Evolutionary conservation across 139 green algal genomes (phyloP), one percentile per base, ranked within the genome.

Genomic region (Axilococcus clingmanii): DNA sequence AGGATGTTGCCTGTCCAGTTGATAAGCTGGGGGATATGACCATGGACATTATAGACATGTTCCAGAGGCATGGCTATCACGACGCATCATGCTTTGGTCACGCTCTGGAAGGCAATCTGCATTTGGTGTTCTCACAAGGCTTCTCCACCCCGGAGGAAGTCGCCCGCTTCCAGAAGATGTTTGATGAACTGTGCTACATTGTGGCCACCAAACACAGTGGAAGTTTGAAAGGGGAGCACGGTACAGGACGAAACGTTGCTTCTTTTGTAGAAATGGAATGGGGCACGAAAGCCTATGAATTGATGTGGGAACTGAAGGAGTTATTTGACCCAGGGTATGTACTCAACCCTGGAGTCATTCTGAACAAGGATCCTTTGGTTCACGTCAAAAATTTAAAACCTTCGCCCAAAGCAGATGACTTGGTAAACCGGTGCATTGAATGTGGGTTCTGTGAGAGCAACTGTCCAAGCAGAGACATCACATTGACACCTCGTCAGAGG

Each of bases 221-320:
- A 56, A 82, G 57, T 24, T 79, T 97, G 35, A 97, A 97, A 77
- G 83, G 80, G 32, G 87, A 95, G 76, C 87, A 95, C 63, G 84
- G 85, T 52, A 95, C 87, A 2, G 89, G 89, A 4, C 73, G 90
- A 49, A 97, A 97, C 74, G 72, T 96, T 35, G 90, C 90, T 16
- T 84, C 90, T 3, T 97, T 86, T 68, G 88, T 97, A 23, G 90
- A 96, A 77, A 95, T 96, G 90, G 90, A 97, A 77, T 97, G 90
- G 90, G 65, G 87, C 53, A 76, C 43, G 44, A 90, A 89, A 65
- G 89, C 90, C 8, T 90, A 86, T 51, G 82, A 93, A 45, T 74
- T 97, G 12, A 97, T 97, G 90, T 97, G 90, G 90, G 74, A 94
- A 76, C 74, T 97, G 9, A 97, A 97, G 78, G 64, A 72, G 33